Evolutionary conservation across 371 early-diverging fungal species (phyloP), one percentile per base, ranked within the genome.

Genomic region (Lichtheimia corymbifera): DNA sequence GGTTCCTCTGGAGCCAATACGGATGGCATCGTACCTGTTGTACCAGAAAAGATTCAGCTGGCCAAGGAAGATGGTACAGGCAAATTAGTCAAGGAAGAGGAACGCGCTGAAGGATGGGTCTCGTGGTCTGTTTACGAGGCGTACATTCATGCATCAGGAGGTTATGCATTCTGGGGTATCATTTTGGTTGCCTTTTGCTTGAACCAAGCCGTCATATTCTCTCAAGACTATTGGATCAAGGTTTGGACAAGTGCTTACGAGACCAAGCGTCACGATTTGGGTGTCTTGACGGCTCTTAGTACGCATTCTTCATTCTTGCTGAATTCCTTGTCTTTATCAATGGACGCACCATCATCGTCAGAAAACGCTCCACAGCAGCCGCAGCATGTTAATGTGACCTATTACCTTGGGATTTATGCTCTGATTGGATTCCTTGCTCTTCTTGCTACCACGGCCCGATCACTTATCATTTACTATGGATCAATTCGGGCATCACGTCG

Each of bases 131-230:
- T 88, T 5, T 92, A 92, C 60, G 63, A 67, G 17, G 76, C 82
- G 0, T 93, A 91, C 53, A 79, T 88, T 42, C 40, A 65, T n/a
- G 88, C 91, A 0, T 82, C 87, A 2, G 93, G 93, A 40, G 91
- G 93, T 0, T 72, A 61, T 41, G 35, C 67, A 1, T 85, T 77
- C 70, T 87, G 88, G 82, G 17, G 80, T 3, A 47, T 73, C 13
- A 54, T 84, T 11, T 44, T 83, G 0, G 17, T 85, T 6, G 53
- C 88, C 25, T 81, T 89, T 56, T 63, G 83, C 42, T 50, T 79
- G 6, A 70, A 77, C 9, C 83, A 89, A 56, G 55, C 63, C 2
- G 58, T 79, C 17, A 66, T 76, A 25, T 51, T 89, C 24, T 73
- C 77, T 15, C 80, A 83, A 55, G 89, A 89, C 64, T 84, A 83